Evolutionary conservation across 208 protist genomes (phyloP), one percentile per base, ranked within the genome.

Genomic region (Leishmania braziliensis): DNA sequence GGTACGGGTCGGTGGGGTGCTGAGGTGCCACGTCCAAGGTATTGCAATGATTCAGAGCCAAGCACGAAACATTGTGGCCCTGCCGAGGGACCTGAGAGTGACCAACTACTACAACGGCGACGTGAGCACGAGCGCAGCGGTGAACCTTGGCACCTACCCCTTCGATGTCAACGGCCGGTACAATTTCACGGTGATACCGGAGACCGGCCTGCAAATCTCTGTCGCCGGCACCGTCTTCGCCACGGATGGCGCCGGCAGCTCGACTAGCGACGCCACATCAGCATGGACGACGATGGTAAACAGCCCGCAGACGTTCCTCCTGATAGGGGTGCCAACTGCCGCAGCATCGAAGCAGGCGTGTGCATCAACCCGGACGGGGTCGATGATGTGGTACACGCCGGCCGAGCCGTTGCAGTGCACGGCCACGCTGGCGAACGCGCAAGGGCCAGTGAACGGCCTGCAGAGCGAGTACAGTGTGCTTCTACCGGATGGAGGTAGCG

Each of bases 11-110:
- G 83, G 86, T n/a, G 81, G 73, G 12, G 62, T 43, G 1, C 65
- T 96, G 46, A 73, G 16, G 23, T 97, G 94, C 81, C 75, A 75
- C 12, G 87, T 91, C 72, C 94, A 97, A 69, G 92, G 92, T 26
- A 80, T 86, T 43, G 77, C 85, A 23, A 82, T 51, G 8, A 84
- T 93, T 56, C 77, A 80, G 48, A 86, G 89, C 26, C 77, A 91
- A 23, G 51, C 85, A 18, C 50, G 68, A n/a, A 87, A 94, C 79
- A 87, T 95, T 75, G 86, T 94, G 36, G 90, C 89, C 5, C 83
- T 87, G 36, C 85, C 89, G 53, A 39, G 81, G 23, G 75, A 86
- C 60, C 75, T 97, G 62, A 75, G 73, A 16, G 86, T 94, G 50
- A 82, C 80, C 18, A 36, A 80, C n/a, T 80, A 85, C 54, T 81